A percentile compares a stretch with the other conserved stretches of the same genome.
These are phyloP conservation scores for Jasminum sambac DNA, from an alignment of 257 asterid genomes.

Conservation along the genomic window DNA sequence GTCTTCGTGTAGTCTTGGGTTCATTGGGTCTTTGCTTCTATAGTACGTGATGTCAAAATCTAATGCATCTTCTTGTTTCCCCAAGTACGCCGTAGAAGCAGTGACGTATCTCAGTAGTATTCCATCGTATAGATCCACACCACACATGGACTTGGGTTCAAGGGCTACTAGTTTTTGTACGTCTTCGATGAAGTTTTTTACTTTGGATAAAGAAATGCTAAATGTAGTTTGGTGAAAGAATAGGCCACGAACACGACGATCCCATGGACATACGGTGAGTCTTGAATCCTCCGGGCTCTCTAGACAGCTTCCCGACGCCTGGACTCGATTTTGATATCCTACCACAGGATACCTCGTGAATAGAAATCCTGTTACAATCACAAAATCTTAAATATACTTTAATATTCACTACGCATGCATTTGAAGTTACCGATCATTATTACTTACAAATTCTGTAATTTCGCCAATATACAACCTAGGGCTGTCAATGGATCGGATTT, in stretches of 20 bases:
- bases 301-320: conserved; percentile 60
- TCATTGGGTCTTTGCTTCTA: conserved; percentile 49
- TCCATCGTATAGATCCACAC: conserved; percentile 54
- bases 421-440: too few relatives aligned
- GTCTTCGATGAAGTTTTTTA: conserved; percentile 47
- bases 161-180: conserved; percentile 42
- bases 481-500: too few relatives aligned
- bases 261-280: conserved; percentile 62
- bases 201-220: conserved; percentile 46
- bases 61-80: conserved; percentile 55
- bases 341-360: conserved; percentile 54
- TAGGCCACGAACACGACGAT: conserved; percentile 49
- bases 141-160: conserved; percentile 52
- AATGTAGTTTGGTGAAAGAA: conserved; percentile 60
- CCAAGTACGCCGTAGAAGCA: conserved; percentile 53
- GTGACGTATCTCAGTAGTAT: conserved; percentile 61
- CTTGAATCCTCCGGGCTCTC: conserved; percentile 41
- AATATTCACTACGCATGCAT: too few relatives aligned
- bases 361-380: conserved; percentile 23
- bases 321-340: conserved; percentile 56
- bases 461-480: too few relatives aligned
- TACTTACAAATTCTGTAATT: too few relatives aligned
- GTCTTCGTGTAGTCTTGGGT: conserved; percentile 52
- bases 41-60: conserved; percentile 66
- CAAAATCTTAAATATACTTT: background rate